Base-by-base conservation (phyloP, 495 filamentous ascomycete species). In the Xylaria grammica region DNA sequence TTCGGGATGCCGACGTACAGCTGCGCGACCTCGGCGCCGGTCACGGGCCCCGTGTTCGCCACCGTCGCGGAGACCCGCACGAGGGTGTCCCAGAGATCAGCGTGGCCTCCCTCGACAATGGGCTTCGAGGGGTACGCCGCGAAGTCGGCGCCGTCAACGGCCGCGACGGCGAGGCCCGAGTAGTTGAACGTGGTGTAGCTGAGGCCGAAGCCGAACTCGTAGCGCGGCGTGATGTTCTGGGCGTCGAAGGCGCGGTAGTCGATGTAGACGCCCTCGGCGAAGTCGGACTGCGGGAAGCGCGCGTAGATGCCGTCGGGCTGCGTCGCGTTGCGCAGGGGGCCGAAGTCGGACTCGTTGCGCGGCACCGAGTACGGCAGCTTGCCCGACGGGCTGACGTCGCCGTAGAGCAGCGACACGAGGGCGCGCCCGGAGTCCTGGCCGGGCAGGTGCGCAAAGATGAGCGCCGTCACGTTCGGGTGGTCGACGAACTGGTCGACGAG, bases 291-390 rank as follows among this genome's bases (percentile, higher is more conserved):
- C 13, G 85, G 86, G 62, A 86, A 85, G 4, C 67, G 44, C 26
- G 48, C 52, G 56, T 72, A 82, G 13, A 63, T 69, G 5, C 75
- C 79, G 32, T 69, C 66, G 0, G 79, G 75, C 54, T 57, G 46
- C 19, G 75, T 74, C 27, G 73, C 78, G 5, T 69, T 71, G 29
- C 74, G 71, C 4, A 75, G 45, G 4, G 62, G 75, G n/a, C 79
- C 79, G 69, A 89, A 92, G 65, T 92, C 88, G 8, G 71, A 75
- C 60, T 85, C 87, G 51, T 87, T 84, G 27, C 80, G 78, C 4
- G 87, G 87, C n/a, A 92, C 84, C 0, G 86, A 90, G 66, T 91
- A 93, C 0, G 90, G 90, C 8, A 93, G 79, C 49, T 89, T 86
- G 30, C 89, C 90, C 0, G 82, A 87, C 0, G 84, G 85, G 40